Evolutionary conservation across 192 early-diverging fungal species (phyloP).

Genomic region (Spinellus fusiger): DNA sequence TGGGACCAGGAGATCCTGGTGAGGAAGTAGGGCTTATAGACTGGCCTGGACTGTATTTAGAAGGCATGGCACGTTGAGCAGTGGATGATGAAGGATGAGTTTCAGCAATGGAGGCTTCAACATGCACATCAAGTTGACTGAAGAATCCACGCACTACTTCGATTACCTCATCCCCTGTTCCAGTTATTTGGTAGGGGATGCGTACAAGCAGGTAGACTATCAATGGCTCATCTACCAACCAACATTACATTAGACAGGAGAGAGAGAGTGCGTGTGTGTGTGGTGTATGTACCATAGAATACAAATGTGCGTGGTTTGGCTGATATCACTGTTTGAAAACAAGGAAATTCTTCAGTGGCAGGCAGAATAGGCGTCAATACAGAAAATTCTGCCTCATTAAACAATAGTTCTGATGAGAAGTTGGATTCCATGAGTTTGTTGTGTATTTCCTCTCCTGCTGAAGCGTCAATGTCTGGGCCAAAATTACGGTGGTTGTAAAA

Average conservation of each 20-base stretch:
- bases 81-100: conserved; percentile 2
- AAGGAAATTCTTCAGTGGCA: neutral
- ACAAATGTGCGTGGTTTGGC: conserved; percentile 20
- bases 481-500: too few relatives aligned
- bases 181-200: conserved; percentile 13
- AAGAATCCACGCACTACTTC: conserved; percentile 36
- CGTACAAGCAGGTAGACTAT: conserved; percentile 15
- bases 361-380: conserved; percentile 4
- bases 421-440: neutral
- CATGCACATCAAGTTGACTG: conserved; percentile 44
- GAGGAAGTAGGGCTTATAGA: neutral
- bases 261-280: neutral
- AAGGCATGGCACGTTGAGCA: conserved; percentile 1
- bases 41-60: neutral
- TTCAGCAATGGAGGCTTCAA: conserved; percentile 49
- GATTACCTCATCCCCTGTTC: conserved; percentile 20
- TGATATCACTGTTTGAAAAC: neutral
- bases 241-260: neutral
- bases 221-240: conserved; percentile 24
- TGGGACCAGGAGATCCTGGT: too few relatives aligned
- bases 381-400: conserved; percentile 14
- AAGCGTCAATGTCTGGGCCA: too few relatives aligned
- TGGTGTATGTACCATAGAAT: conserved; percentile 28
- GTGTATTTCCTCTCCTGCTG: too few relatives aligned
- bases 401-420: conserved; percentile 11